phyloP scores from a whole-genome alignment of 805 yeast species.

The Yamadazyma ubonensis region DNA sequence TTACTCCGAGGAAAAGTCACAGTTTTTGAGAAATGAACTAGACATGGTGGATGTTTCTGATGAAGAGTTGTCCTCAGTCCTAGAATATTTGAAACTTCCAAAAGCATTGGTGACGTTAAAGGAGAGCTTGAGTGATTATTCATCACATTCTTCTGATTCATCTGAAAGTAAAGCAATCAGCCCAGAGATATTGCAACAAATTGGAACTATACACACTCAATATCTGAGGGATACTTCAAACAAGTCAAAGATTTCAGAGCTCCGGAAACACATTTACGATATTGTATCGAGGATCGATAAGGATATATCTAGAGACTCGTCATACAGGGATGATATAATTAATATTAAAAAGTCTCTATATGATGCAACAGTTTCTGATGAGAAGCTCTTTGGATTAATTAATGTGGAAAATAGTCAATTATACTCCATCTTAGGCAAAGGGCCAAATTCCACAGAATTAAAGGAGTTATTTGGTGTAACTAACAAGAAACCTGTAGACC shows the following conservation, averaged over 20 bases:
- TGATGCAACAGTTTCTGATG: conserved; percentile 63
- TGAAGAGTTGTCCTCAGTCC: conserved; percentile 72
- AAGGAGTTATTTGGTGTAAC: conserved; percentile 25
- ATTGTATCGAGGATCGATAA: conserved; percentile 36
- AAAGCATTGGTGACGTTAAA: conserved; percentile 57
- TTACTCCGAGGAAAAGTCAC: conserved; percentile 88
- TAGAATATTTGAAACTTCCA: conserved; percentile 80
- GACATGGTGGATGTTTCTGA: conserved; percentile 77
- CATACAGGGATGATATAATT: conserved; percentile 52
- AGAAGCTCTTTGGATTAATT: conserved; percentile 49
- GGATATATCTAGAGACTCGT: not conserved
- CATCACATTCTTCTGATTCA: not conserved
- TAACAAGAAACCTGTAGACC: not conserved
- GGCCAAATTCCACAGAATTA: conserved; percentile 42
- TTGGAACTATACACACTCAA: conserved; percentile 24
- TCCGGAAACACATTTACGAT: conserved; percentile 38
- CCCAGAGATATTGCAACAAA: conserved; percentile 12
- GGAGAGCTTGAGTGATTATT: conserved; percentile 25
- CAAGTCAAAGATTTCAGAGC: conserved; percentile 24
- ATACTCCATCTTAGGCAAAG: conserved; percentile 34
- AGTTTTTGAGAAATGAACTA: conserved; percentile 65
- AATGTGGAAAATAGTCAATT: conserved; percentile 28
- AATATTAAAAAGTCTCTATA: conserved; percentile 57
- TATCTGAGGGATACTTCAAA: conserved; percentile 37
- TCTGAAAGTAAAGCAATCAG: conserved; percentile 4